Evolutionary conservation across 805 yeast species (phyloP).

Genomic region (Saturnispora saitoi): DNA sequence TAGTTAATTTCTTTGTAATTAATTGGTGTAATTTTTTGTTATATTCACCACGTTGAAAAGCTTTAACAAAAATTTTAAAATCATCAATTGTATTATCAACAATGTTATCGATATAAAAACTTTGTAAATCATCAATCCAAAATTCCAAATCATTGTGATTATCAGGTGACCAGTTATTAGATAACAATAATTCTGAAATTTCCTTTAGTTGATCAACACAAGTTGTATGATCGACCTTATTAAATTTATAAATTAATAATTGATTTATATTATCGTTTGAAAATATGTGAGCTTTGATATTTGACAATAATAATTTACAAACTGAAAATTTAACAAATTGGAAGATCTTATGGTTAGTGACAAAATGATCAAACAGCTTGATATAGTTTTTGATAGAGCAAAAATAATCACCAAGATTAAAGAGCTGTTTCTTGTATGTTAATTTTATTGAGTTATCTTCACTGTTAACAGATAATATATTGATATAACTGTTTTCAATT

Average conservation of each 20-base stretch:
- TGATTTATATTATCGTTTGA: constrained; percentile 20
- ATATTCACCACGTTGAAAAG: constrained; percentile 11
- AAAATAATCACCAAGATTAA: constrained; percentile 7
- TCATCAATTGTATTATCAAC: constrained; percentile 21
- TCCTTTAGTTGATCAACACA: constrained; percentile 11
- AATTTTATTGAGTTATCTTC: constrained; percentile 4
- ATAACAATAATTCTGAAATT: constrained; percentile 19
- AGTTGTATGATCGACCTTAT: constrained; percentile 4
- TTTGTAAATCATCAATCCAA: constrained; percentile 27
- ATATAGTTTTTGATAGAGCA: constrained; percentile 18
- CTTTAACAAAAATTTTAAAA: constrained; percentile 18
- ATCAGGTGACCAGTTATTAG: constrained; percentile 25
- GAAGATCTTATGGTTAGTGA: constrained; percentile 11
- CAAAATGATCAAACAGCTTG: constrained; percentile 18
- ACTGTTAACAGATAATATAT: constrained; percentile 6
- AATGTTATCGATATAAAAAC: constrained; percentile 23
- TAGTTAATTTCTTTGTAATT: neutral
- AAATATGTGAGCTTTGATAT: constrained; percentile 20
- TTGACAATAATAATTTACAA: constrained; percentile 16
- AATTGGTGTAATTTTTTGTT: constrained; percentile 9
- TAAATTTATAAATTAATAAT: constrained; percentile 20
- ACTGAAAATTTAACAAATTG: constrained; percentile 14
- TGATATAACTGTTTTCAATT: constrained; percentile 11
- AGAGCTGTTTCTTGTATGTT: neutral
- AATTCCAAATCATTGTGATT: constrained; percentile 27